Evolutionary conservation across 1,284 basidiomycete species (phyloP).

Genomic region (Flammula alnicola): DNA sequence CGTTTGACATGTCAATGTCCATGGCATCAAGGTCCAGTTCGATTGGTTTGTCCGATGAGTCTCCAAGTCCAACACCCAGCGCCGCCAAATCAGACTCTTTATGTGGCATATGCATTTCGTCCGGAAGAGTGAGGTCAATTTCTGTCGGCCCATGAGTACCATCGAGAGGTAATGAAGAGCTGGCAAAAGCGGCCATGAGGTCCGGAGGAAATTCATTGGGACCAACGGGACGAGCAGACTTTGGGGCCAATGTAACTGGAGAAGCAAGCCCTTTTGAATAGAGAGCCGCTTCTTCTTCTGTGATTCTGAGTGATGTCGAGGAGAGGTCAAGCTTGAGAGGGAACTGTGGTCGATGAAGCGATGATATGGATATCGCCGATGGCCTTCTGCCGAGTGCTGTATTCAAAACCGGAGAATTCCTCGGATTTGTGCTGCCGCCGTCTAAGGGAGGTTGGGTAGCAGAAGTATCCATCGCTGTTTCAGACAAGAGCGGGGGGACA

Average conservation of each 20-base stretch:
- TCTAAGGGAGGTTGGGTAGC: slow-evolving; percentile 23
- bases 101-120: slow-evolving; percentile 28
- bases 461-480: slow-evolving; percentile 24
- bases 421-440: slow-evolving; percentile 33
- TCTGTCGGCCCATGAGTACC: slow-evolving; percentile 31
- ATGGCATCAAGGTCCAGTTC: slow-evolving; percentile 74
- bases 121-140: slow-evolving; percentile 51
- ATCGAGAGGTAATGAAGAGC: slow-evolving; percentile 37
- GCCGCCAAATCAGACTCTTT: slow-evolving; percentile 36
- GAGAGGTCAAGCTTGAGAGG: slow-evolving; percentile 78
- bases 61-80: slow-evolving; percentile 45
- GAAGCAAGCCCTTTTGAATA: slow-evolving; percentile 66
- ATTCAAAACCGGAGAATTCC: slow-evolving; percentile 33
- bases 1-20: slow-evolving; percentile 61
- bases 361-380: slow-evolving; percentile 77
- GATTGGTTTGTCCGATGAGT: slow-evolving; percentile 77
- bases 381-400: slow-evolving; percentile 52
- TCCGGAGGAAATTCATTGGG: slow-evolving; percentile 61
- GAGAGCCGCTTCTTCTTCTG: slow-evolving; percentile 66
- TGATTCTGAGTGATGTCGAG: slow-evolving; percentile 61
- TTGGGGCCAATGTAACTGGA: slow-evolving; percentile 78
- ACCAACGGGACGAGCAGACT: slow-evolving; percentile 61
- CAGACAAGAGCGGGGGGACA: slow-evolving; percentile 27
- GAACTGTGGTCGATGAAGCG: slow-evolving; percentile 69
- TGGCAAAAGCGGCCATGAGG: slow-evolving; percentile 62